Evolutionary conservation across 306 rosid genomes (phyloP).

Genomic region (Spatholobus suberectus): DNA sequence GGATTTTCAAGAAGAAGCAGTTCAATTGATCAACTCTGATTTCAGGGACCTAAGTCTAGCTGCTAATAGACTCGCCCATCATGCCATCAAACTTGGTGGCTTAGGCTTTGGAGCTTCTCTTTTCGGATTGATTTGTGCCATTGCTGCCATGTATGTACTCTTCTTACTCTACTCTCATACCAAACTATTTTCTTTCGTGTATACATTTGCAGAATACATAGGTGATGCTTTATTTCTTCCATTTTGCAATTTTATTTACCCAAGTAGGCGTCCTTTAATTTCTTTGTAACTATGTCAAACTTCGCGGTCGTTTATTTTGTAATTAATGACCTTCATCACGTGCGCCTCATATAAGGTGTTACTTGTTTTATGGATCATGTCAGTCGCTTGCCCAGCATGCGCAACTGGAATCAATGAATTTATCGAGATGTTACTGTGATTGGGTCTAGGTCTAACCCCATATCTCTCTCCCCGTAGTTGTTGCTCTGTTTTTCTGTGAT

Average conservation of each 20-base stretch:
- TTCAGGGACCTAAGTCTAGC: constrained; percentile 60
- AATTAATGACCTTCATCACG: too few species aligned
- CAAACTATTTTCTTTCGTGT: too few species aligned
- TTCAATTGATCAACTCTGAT: constrained; percentile 61
- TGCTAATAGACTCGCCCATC: constrained; percentile 60
- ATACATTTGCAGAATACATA: too few species aligned
- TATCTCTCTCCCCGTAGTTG: not conserved
- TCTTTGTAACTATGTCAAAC: too few species aligned
- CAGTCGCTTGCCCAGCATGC: not conserved
- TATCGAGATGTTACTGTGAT: not conserved
- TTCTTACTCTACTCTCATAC: too few species aligned
- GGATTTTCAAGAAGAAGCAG: constrained; percentile 43
- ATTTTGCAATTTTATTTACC: too few species aligned
- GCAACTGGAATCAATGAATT: not conserved
- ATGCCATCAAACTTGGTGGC: constrained; percentile 65
- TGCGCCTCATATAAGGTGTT: too few species aligned
- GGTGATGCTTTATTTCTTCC: not conserved
- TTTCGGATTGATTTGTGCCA: constrained; percentile 71
- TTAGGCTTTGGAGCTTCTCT: constrained; percentile 68
- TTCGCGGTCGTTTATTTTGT: too few species aligned
- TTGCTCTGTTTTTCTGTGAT: not conserved
- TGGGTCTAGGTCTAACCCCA: not conserved
- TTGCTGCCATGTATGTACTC: constrained; percentile 74
- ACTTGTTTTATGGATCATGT: not conserved
- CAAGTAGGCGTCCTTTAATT: too few species aligned